Base-by-base conservation (phyloP, 2,329 filamentous ascomycete species). In the Sphaerulina populicola region DNA sequence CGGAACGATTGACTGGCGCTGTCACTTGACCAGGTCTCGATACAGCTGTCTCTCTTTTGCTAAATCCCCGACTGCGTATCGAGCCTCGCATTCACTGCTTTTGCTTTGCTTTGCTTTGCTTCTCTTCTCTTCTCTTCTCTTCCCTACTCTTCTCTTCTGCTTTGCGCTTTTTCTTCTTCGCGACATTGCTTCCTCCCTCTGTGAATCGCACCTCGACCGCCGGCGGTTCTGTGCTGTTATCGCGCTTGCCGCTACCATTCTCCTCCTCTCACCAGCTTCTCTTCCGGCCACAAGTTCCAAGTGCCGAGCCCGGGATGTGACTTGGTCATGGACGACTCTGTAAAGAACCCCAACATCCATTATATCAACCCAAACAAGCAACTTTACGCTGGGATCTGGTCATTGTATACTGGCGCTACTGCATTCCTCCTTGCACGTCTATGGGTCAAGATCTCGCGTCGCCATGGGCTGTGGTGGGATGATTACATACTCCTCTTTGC, bases 381-480 rank as follows among this genome's bases (percentile, higher is more conserved):
- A 48, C 55, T 71, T 29, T 68, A 71, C 42, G 56, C 62, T 33
- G 68, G 68, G 10, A 52, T 71, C 31, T 71, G 68, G 68, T 60
- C 64, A n/a, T 61, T 71, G 15, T 70, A 66, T 43, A 64, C 64
- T 33, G 68, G 66, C 23, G 68, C 68, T 29, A 64, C 67, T 30
- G 47, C 61, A 2, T 69, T 71, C 36, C 64, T 71, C 9, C 58
- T 59, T 37, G 54, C 68, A 10, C 62, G 68, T 31, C 43, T 70
- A 43, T 70, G 66, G 64, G 64, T 65, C 50, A 71, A 71, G 53
- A 37, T 66, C 43, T 67, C 62, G 18, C 64, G 67, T 21, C 63
- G 68, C 21, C 68, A 70, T 57, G 66, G 68, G 9, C 50, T 71
- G 39, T 71, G 68, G 68, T 71, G 63, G 52, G 68, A 71, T 55